Evolutionary conservation across 257 asterid species (phyloP).

Genomic region (Solanum habrochaites): DNA sequence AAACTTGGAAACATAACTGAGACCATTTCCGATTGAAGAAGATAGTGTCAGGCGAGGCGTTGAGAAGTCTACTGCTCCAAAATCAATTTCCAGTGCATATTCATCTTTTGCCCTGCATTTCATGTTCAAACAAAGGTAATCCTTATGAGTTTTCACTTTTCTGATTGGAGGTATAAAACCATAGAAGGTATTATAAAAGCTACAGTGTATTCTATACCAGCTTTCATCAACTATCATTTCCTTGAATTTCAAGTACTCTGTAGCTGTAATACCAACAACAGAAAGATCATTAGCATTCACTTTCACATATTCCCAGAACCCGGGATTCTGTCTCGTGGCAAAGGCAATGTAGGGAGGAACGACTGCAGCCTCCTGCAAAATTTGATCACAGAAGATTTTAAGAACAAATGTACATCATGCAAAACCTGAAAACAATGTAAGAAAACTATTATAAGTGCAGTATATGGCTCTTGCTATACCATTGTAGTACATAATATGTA

Average conservation of each 20-base stretch:
- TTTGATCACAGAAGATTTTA: neutral
- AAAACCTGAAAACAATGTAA: neutral
- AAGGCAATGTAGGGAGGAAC: slow-evolving; percentile 85
- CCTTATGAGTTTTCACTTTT: neutral
- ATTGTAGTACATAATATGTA: slow-evolving; percentile 87
- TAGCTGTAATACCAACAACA: slow-evolving; percentile 62
- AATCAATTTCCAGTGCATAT: slow-evolving; percentile 74
- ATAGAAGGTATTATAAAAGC: neutral
- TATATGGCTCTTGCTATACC: slow-evolving; percentile 12
- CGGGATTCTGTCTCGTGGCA: slow-evolving; percentile 76
- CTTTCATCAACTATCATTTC: slow-evolving; percentile 61
- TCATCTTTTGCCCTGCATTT: slow-evolving; percentile 81
- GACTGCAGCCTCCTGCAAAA: slow-evolving; percentile 76
- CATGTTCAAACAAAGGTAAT: neutral
- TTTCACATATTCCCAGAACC: slow-evolving; percentile 85
- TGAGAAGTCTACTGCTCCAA: slow-evolving; percentile 72
- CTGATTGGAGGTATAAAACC: neutral
- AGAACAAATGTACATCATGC: neutral
- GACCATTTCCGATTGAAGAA: slow-evolving; percentile 82
- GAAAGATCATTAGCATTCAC: slow-evolving; percentile 71
- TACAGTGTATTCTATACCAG: slow-evolving; percentile 28
- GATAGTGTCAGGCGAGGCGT: slow-evolving; percentile 55
- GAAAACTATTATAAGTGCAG: neutral
- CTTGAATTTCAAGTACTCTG: slow-evolving; percentile 73
- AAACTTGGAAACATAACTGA: slow-evolving; percentile 52